These are phyloP conservation scores for Lagenaria siceraria DNA, from an alignment of 306 rosid genomes.

Conservation along the genomic window DNA sequence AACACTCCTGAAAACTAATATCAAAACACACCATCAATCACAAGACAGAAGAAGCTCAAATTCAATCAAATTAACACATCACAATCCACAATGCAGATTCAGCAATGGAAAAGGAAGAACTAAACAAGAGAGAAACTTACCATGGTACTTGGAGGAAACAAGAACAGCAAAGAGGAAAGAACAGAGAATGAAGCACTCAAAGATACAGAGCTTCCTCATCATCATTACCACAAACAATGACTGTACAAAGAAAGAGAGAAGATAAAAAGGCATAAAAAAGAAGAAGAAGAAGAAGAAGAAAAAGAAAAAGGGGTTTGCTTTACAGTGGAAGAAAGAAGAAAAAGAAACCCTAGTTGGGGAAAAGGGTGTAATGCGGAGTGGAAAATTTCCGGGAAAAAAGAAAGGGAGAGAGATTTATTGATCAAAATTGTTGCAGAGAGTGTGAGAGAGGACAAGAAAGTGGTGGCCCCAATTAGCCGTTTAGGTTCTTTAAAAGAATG, in stretches of 20 bases:
- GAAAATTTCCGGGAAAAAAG: not conserved
- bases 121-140: slow-evolving; percentile 19
- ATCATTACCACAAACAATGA: slow-evolving; percentile 8
- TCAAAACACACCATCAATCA: not conserved
- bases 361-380: slow-evolving; percentile 7
- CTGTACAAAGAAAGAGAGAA: not conserved
- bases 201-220: slow-evolving; percentile 32
- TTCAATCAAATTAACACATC: not conserved
- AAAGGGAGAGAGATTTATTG: not conserved
- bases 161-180: slow-evolving; percentile 31
- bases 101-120: not conserved
- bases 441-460: slow-evolving; percentile 23
- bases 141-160: slow-evolving; percentile 66
- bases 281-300: not conserved
- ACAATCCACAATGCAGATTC: not conserved
- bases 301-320: not conserved
- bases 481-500: slow-evolving; percentile 4
- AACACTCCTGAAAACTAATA: not conserved
- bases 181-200: slow-evolving; percentile 18
- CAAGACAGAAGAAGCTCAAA: not conserved
- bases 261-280: not conserved
- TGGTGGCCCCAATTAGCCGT: slow-evolving; percentile 63
- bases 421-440: slow-evolving; percentile 17
- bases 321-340: slow-evolving; percentile 4
- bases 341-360: slow-evolving; percentile 3